Evolutionary conservation across 345 rosid species (phyloP).

Genomic region (Citrus reticulata): DNA sequence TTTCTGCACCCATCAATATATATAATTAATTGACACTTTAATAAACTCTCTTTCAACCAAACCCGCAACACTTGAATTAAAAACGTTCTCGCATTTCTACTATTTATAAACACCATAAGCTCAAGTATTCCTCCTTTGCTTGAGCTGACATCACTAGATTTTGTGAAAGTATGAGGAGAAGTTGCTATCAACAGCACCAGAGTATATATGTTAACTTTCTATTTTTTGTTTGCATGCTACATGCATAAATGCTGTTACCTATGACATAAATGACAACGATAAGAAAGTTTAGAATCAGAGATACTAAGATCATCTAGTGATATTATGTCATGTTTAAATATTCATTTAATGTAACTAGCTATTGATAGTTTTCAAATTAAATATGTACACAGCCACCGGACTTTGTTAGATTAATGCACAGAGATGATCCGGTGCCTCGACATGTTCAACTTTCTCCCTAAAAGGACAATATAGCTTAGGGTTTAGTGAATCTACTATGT

Average conservation of each 20-base stretch:
- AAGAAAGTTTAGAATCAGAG: too few species aligned
- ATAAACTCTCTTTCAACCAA: background rate
- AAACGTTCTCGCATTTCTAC: background rate
- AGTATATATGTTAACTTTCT: too few species aligned
- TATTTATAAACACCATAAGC: background rate
- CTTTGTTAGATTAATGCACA: too few species aligned
- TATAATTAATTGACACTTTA: slow-evolving; percentile 7
- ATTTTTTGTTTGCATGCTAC: background rate
- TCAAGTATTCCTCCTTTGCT: background rate
- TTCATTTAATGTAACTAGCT: too few species aligned
- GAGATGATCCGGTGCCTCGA: background rate
- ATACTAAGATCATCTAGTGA: too few species aligned
- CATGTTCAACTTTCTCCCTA: background rate
- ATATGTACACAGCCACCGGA: too few species aligned
- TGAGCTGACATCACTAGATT: background rate
- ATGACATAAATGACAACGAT: background rate
- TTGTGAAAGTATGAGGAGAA: background rate
- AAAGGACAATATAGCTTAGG: background rate
- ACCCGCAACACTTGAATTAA: background rate
- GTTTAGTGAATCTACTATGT: background rate
- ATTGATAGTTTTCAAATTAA: too few species aligned
- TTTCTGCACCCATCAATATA: slow-evolving; percentile 4
- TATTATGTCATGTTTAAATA: too few species aligned
- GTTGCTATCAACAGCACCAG: background rate
- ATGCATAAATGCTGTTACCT: background rate